Evolutionary conservation across 1,139 yeast species (phyloP).

Genomic region (Arxiozyma telluris): DNA sequence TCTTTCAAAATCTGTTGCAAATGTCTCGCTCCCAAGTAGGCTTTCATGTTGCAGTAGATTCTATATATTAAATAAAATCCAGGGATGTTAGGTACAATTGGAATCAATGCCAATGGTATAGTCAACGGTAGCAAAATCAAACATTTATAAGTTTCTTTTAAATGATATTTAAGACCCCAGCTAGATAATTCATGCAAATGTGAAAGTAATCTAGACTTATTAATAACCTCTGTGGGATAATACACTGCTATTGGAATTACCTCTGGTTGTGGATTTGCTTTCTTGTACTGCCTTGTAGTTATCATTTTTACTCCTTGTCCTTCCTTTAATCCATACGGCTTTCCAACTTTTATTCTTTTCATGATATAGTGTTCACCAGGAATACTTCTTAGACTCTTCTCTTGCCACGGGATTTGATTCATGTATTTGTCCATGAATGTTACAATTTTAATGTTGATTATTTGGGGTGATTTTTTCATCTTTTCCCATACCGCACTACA

Average conservation of each 20-base stretch:
- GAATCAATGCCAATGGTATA: conserved; percentile 70
- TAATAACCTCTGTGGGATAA: conserved; percentile 27
- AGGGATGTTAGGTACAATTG: conserved; percentile 91
- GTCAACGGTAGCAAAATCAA: conserved; percentile 66
- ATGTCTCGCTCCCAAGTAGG: conserved; percentile 67
- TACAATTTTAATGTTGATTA: conserved; percentile 38
- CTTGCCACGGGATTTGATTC: conserved; percentile 44
- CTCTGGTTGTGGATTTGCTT: conserved; percentile 13
- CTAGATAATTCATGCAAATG: conserved; percentile 28
- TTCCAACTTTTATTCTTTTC: conserved; percentile 17
- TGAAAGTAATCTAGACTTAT: conserved; percentile 18
- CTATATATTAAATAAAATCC: conserved; percentile 81
- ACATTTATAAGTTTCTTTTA: conserved; percentile 39
- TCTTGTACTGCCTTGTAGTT: conserved; percentile 3
- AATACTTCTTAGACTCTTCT: conserved; percentile 41
- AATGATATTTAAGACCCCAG: conserved; percentile 37
- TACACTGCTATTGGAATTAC: conserved; percentile 15
- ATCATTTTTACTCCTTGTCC: conserved; percentile 6
- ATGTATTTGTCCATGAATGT: conserved; percentile 34
- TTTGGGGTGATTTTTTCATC: conserved; percentile 35
- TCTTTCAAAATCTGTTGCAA: conserved; percentile 29
- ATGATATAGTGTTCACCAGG: conserved; percentile 36
- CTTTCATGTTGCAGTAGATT: conserved; percentile 76
- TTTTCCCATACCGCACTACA: conserved; percentile 42
- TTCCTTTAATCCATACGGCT: conserved; percentile 8